phyloP scores from a whole-genome alignment of 257 asterid species.

The Solanum virginianum region DNA sequence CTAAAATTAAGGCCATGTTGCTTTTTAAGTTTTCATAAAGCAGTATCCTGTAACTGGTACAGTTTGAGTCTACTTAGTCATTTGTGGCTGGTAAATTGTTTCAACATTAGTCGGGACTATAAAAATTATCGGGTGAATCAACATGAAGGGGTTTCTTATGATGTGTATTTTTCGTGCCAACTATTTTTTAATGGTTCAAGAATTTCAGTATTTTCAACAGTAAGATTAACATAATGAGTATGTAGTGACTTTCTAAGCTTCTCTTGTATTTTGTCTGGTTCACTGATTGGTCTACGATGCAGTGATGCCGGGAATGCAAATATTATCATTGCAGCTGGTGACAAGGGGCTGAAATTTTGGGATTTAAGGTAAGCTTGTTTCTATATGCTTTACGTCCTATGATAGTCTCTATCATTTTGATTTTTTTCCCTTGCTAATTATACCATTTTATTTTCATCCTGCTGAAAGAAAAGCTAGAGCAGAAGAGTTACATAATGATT shows the following conservation, averaged over 20 bases:
- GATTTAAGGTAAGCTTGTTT: constrained; percentile 57
- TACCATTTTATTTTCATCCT: not conserved
- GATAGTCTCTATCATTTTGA: not conserved
- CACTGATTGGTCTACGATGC: constrained; percentile 14
- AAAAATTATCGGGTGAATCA: not conserved
- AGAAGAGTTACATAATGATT: not conserved
- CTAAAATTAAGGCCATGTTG: not conserved
- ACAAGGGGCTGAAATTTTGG: constrained; percentile 83
- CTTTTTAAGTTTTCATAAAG: not conserved
- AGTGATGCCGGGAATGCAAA: constrained; percentile 55
- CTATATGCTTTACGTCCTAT: not conserved
- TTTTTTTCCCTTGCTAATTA: not conserved
- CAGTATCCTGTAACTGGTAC: not conserved
- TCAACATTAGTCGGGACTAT: not conserved
- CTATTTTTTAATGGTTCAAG: not conserved
- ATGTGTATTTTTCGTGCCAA: not conserved
- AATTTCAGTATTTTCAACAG: not conserved
- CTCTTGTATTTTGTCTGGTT: not conserved
- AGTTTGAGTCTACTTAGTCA: not conserved
- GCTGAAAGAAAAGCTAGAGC: not conserved
- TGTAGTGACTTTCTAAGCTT: not conserved
- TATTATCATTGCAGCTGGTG: constrained; percentile 52
- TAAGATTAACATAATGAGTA: not conserved
- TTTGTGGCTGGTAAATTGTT: not conserved
- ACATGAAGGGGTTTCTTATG: not conserved